Base-by-base conservation (phyloP, 768 basidiomycete genomes). In the Boletus pseudo-olivaceus region DNA sequence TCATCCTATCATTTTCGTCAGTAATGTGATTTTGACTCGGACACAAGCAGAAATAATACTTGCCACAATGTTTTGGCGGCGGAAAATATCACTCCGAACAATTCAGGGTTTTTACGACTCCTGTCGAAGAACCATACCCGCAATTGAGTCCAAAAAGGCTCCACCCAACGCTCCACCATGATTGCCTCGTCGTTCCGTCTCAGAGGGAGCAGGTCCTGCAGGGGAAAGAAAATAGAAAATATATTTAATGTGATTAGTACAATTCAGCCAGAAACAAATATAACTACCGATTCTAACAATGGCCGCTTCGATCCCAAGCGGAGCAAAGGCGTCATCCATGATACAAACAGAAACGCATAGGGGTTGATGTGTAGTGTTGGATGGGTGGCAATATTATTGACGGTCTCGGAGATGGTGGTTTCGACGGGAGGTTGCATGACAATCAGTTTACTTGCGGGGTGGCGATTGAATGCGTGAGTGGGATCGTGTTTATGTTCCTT, bases 241-340 rank as follows among this genome's bases (percentile, higher is more conserved):
- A 62, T 19, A 63, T 49, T 47, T 45, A 62, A 65, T 42, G 35
- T 54, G 53, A 56, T 51, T 23, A 23, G 32, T 66, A 64, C 57
- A 59, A 5, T 6, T 64, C 30, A 67, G 14, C 65, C 60, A 58
- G 57, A 64, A 56, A 38, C 19, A 30, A 60, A 67, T 55, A 66
- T 64, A 66, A 62, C 62, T 62, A 67, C 65, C 65, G 65, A 62
- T 66, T 66, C 62, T 60, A 66, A 51, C 56, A 66, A 56, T n/a
- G 65, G 65, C 32, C 65, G 58, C 56, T 64, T 66, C 30, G 62
- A 50, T 47, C 65, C 65, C 55, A 66, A 51, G n/a, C 37, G 46
- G 47, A 66, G 57, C 48, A 66, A 51, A 8, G 65, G 65, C 15
- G 65, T 64, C 56, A 66, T 60, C 65, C 65, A 66, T 8, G 65